Evolutionary conservation across 441 rosid species (phyloP).

Genomic region (Dalechampia spathulata): DNA sequence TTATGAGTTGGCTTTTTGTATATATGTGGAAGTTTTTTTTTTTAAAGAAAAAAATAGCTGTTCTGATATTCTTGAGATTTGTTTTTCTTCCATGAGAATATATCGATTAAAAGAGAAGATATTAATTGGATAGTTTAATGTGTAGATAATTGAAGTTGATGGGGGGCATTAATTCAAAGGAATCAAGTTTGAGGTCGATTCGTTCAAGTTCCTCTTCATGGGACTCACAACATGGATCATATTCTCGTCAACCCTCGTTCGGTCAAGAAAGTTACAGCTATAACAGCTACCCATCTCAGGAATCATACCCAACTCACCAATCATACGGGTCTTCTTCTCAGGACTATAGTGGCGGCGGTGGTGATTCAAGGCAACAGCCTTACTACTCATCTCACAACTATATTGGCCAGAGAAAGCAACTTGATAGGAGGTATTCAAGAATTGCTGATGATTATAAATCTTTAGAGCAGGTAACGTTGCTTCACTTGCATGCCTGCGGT

Average conservation of each 20-base stretch:
- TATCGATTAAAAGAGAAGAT: too few relatives aligned
- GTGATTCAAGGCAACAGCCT: neutral
- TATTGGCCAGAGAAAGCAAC: constrained; percentile 31
- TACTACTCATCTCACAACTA: neutral
- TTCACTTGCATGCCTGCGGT: too few relatives aligned
- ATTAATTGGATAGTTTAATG: too few relatives aligned
- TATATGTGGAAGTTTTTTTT: too few relatives aligned
- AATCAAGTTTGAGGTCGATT: constrained; percentile 36
- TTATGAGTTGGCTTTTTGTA: too few relatives aligned
- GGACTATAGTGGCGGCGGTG: neutral
- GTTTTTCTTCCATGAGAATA: too few relatives aligned
- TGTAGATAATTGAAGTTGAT: constrained; percentile 31
- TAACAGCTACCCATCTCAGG: constrained; percentile 26
- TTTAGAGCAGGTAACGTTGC: constrained; percentile 60
- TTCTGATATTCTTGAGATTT: too few relatives aligned
- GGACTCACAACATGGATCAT: constrained; percentile 34
- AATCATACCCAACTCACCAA: constrained; percentile 32
- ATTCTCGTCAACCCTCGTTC: constrained; percentile 37
- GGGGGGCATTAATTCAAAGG: constrained; percentile 68
- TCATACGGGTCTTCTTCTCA: constrained; percentile 24
- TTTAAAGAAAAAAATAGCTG: too few relatives aligned
- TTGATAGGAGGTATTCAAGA: constrained; percentile 67
- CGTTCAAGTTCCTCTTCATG: constrained; percentile 43
- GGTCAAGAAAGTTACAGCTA: constrained; percentile 39
- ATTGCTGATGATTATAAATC: constrained; percentile 81